A percentile compares a stretch with the other conserved stretches of the same genome.
These are phyloP conservation scores for Aspergillus incahuasiensis DNA, from an alignment of 495 filamentous ascomycete genomes.

Conservation along the genomic window DNA sequence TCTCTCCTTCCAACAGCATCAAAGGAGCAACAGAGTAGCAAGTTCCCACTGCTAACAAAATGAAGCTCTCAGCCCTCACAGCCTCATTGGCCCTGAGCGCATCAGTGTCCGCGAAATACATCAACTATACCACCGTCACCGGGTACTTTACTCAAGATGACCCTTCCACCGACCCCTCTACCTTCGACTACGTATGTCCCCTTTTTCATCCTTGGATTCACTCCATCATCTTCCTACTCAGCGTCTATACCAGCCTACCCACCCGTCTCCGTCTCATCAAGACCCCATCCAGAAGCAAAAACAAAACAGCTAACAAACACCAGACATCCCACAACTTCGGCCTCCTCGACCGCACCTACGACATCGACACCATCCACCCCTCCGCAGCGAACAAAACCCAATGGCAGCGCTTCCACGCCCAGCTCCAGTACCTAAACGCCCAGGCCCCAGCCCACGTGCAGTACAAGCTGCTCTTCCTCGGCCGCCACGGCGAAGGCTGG, in stretches of 20 bases:
- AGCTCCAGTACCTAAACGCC: constrained; percentile 53
- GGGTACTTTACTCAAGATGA: constrained; percentile 73
- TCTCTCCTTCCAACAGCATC: too few relatives aligned
- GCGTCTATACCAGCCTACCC: too few relatives aligned
- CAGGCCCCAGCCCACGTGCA: constrained; percentile 39
- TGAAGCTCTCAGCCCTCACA: constrained; percentile 27
- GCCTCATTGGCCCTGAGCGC: constrained; percentile 22
- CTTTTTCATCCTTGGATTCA: too few relatives aligned
- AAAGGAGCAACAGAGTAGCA: background rate
- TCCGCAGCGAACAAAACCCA: constrained; percentile 46
- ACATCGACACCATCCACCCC: constrained; percentile 32
- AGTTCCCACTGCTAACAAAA: constrained; percentile 11
- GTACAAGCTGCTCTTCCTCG: constrained; percentile 68
- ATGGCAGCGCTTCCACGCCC: constrained; percentile 61
- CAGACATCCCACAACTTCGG: constrained; percentile 63
- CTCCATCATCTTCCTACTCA: background rate
- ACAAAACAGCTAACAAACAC: background rate
- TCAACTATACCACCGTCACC: constrained; percentile 60
- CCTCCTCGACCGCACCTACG: constrained; percentile 56
- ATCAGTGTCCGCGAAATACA: constrained; percentile 19
- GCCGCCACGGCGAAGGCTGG: constrained; percentile 66
- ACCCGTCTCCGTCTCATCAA: too few relatives aligned
- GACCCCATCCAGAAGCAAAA: too few relatives aligned
- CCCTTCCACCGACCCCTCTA: constrained; percentile 51
- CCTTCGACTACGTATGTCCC: constrained; percentile 60